Percentiles rank a stretch among this genome's conserved stretches.
Evolutionary conservation across 2,329 filamentous ascomycete genomes (phyloP).

Genomic region (Fusarium solani-melongenae): DNA sequence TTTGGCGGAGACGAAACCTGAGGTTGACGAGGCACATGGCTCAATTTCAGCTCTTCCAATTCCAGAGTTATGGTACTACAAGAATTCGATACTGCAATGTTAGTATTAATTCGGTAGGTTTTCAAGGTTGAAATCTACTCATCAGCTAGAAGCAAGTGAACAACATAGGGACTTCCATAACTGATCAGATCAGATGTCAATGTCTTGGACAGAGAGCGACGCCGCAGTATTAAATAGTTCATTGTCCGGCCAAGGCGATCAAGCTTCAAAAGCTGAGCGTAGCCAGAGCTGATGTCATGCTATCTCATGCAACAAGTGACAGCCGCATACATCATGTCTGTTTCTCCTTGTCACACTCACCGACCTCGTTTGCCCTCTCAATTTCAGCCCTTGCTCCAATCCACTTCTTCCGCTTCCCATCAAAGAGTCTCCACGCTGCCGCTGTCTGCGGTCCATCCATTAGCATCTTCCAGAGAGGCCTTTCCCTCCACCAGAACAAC

Average conservation of each 20-base stretch:
- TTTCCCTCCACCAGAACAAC: constrained; percentile 54
- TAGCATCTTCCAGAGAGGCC: constrained; percentile 50
- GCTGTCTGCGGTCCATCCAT: constrained; percentile 39
- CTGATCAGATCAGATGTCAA: neutral
- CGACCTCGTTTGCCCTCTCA: neutral
- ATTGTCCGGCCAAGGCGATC: neutral
- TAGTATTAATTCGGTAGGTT: neutral
- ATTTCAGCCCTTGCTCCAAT: neutral
- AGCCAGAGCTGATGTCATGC: neutral
- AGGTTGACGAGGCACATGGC: neutral
- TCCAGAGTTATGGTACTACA: neutral
- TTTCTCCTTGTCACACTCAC: neutral
- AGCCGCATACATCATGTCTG: neutral
- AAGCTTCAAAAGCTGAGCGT: neutral
- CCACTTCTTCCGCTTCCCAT: neutral
- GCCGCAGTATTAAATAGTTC: neutral
- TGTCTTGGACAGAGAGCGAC: neutral
- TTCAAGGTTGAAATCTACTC: neutral
- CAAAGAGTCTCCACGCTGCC: constrained; percentile 5
- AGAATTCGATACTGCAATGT: neutral
- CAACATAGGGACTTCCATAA: neutral
- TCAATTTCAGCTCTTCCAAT: neutral
- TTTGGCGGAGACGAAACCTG: neutral
- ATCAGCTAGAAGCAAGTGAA: neutral
- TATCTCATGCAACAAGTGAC: neutral